These are phyloP conservation scores for Pyrus communis DNA, from an alignment of 306 rosid species.

Conservation along the genomic window DNA sequence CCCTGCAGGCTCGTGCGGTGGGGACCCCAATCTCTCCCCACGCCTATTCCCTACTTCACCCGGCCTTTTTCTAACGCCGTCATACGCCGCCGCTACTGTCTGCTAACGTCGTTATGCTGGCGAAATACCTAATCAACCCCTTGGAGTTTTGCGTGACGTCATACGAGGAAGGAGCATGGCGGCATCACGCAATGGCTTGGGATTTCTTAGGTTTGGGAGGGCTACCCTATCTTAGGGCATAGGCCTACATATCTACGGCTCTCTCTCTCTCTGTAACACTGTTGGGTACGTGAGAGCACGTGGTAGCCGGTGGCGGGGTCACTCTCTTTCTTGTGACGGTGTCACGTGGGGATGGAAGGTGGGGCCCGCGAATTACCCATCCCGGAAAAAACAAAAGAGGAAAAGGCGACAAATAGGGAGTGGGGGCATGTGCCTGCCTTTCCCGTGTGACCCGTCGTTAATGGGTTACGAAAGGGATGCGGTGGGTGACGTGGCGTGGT, in stretches of 20 bases:
- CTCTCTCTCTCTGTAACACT: neutral
- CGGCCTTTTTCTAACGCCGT: slow-evolving; percentile 9
- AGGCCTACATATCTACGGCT: neutral
- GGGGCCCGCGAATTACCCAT: slow-evolving; percentile 39
- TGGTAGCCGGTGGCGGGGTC: slow-evolving; percentile 31
- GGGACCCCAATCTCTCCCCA: slow-evolving; percentile 26
- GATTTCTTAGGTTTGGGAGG: neutral
- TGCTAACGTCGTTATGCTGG: slow-evolving; percentile 10
- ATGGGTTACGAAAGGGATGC: slow-evolving; percentile 41
- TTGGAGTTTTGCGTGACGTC: neutral
- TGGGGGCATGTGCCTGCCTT: slow-evolving; percentile 67
- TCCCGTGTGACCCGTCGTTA: slow-evolving; percentile 58
- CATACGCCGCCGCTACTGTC: neutral
- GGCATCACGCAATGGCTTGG: neutral
- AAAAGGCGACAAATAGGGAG: neutral
- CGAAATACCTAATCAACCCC: neutral
- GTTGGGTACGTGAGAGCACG: neutral
- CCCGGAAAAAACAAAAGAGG: neutral
- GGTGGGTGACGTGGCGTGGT: slow-evolving; percentile 38
- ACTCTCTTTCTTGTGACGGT: slow-evolving; percentile 64
- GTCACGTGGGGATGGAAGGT: slow-evolving; percentile 62
- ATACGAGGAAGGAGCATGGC: neutral
- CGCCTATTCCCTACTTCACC: neutral
- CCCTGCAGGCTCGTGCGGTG: slow-evolving; percentile 50
- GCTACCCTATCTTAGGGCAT: neutral